phyloP scores from a whole-genome alignment of 106 monocot genomes.

The Dendrobium nobile region DNA sequence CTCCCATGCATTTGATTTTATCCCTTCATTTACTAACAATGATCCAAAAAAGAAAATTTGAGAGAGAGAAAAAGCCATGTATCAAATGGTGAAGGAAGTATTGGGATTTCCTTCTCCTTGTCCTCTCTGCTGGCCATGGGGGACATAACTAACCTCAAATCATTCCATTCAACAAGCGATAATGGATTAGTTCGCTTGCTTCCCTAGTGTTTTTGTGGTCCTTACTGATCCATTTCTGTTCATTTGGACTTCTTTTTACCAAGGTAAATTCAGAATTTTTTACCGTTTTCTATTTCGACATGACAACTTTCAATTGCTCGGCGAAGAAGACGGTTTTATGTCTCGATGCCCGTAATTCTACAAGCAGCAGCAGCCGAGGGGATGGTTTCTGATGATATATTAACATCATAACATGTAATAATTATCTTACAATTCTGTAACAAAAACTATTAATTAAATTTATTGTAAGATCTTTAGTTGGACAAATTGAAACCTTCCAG shows the following conservation, averaged over 20 bases:
- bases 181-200: not conserved
- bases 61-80: not conserved
- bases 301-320: not conserved
- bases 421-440: conserved; percentile 1
- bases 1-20: conserved; percentile 2
- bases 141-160: not conserved
- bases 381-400: conserved; percentile 5
- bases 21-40: not conserved
- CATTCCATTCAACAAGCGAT: not conserved
- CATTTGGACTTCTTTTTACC: not conserved
- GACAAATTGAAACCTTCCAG: not conserved
- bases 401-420: not conserved
- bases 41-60: not conserved
- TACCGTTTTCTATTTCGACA: not conserved
- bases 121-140: not conserved
- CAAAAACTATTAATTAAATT: not conserved
- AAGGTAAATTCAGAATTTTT: not conserved
- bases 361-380: conserved; percentile 1
- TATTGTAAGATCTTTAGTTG: not conserved
- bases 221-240: not conserved
- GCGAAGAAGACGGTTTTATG: conserved; percentile 10
- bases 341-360: not conserved
- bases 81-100: not conserved
- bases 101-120: conserved; percentile 7
- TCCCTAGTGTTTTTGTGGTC: not conserved